Base-by-base conservation (phyloP, 2,329 filamentous ascomycete species). In the Cercospora brassicicola region DNA sequence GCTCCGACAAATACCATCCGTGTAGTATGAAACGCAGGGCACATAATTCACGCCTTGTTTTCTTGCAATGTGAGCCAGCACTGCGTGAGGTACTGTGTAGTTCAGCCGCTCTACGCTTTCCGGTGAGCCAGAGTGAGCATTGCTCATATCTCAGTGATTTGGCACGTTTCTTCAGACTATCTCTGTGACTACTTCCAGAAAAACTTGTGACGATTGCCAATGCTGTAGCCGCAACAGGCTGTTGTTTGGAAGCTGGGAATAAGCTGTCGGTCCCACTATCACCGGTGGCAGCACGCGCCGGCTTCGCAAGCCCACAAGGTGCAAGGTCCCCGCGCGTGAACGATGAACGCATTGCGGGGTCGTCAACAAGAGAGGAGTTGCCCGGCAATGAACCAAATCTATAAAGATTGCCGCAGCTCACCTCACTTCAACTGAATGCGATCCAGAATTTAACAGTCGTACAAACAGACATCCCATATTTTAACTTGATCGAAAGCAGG, bases 301-400 rank as follows among this genome's bases (percentile, higher is more conserved):
- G 39, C 59, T 26, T 59, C 62, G 62, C 62, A 28, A 26, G 26
- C 36, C 59, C 18, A 39, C 53, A 65, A 45, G 62, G 62, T 59
- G 11, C 20, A 36, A 20, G 28, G 30, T 61, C 59, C 64, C 59
- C 64, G 39, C 60, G 60, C 60, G 13, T 23, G 36, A 42, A 42
- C 36, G 36, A 64, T 56, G 62, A 64, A 42, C 51, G 51, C 62
- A 64, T 56, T 64, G 62, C 62, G 62, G 62, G 62, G 62, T 53
- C 42, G 30, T 33, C 3, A 48, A 48, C 45, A 13, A 45, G 36
- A 61, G 59, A 45, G 59, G 59, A 61, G 59, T 61, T 61, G 56
- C n/a, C 30, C 10, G 30, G 53, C 23, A 56, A 23, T 9, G 13
- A 10, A 31, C 18, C 59, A 15, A 15, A 26, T 61, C 20, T 42